phyloP scores from a whole-genome alignment of 2,329 filamentous ascomycete species.

The Alternaria incomplexa region DNA sequence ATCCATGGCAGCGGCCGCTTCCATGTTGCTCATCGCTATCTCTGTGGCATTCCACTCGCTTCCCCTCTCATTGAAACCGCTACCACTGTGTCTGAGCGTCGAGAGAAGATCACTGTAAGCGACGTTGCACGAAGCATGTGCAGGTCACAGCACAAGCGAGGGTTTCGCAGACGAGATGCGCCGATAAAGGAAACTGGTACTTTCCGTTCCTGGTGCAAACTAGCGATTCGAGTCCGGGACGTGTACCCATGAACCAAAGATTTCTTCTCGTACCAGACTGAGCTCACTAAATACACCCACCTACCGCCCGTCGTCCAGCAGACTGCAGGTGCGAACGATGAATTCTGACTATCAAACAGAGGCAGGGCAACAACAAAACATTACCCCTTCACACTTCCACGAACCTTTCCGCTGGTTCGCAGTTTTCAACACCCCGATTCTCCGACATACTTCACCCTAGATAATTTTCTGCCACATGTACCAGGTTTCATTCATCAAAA shows the following conservation, averaged over 20 bases:
- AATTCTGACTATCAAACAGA: neutral
- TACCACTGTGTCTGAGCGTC: neutral
- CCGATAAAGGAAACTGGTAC: neutral
- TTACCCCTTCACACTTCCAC: neutral
- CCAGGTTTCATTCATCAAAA: neutral
- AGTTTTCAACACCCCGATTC: neutral
- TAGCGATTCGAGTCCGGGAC: neutral
- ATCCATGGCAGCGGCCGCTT: neutral
- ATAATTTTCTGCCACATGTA: neutral
- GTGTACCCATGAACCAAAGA: neutral
- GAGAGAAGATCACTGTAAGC: neutral
- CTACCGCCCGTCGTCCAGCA: neutral
- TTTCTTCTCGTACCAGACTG: neutral
- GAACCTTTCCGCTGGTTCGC: neutral
- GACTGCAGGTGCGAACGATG: neutral
- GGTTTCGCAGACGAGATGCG: neutral
- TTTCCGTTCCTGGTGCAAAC: neutral
- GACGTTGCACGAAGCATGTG: neutral
- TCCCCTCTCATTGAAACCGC: neutral
- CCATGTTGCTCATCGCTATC: neutral
- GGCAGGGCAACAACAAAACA: neutral
- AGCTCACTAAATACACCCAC: neutral
- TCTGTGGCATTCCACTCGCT: neutral
- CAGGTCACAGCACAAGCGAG: neutral
- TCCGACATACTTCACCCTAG: neutral